These are phyloP conservation scores for Stipa capillata DNA, from an alignment of 176 grass and related monocot species.

Conservation along the genomic window DNA sequence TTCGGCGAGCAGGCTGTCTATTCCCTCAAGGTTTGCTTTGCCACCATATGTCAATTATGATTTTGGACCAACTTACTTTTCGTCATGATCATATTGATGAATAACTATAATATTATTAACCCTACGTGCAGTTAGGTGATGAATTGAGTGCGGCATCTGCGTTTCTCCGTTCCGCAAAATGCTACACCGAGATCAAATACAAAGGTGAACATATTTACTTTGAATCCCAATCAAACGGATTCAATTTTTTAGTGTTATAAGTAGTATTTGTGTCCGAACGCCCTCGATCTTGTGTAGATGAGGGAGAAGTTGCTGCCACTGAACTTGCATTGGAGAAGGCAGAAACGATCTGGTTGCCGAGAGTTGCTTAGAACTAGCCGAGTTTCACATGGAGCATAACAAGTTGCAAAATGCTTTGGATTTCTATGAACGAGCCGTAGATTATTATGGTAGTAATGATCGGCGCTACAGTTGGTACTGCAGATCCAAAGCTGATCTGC, in stretches of 20 bases:
- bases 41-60: neutral
- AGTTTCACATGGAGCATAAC: neutral
- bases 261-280: neutral
- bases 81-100: neutral
- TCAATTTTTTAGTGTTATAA: neutral
- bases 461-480: neutral
- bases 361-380: neutral
- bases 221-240: no score
- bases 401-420: neutral
- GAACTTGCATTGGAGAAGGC: neutral
- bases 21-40: neutral
- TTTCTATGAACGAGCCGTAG: neutral
- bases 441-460: neutral
- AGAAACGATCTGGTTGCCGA: neutral
- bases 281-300: neutral
- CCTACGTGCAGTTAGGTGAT: neutral
- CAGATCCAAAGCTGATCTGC: neutral
- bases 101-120: neutral
- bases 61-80: neutral
- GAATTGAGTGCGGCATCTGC: neutral
- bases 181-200: neutral
- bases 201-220: neutral
- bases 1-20: neutral
- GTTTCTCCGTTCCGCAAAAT: neutral
- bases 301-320: neutral